A percentile compares a stretch with the other conserved stretches of the same genome.
phyloP scores from a whole-genome alignment of 805 yeast genomes.

The Pichia manshurica region DNA sequence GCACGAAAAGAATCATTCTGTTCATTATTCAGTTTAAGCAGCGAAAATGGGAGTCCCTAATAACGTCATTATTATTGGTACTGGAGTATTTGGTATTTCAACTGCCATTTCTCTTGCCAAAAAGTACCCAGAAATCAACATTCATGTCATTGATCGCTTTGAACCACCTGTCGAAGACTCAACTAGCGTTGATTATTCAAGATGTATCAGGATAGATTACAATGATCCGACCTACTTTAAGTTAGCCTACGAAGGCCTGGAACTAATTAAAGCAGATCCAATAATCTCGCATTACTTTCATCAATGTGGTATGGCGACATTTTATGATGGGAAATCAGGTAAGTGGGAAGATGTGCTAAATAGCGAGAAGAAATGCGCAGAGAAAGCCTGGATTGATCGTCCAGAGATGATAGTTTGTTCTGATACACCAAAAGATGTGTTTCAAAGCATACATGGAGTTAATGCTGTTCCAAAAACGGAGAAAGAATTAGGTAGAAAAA shows the following conservation, averaged over 20 bases:
- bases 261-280: slow-evolving; percentile 19
- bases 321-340: slow-evolving; percentile 22
- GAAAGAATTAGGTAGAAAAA: neutral
- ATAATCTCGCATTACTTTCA: slow-evolving; percentile 21
- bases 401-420: slow-evolving; percentile 10
- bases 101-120: slow-evolving; percentile 31
- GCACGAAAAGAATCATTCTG: no score
- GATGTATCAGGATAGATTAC: slow-evolving; percentile 24
- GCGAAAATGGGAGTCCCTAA: neutral
- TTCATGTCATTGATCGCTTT: slow-evolving; percentile 20
- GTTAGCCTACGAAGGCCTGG: slow-evolving; percentile 20
- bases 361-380: slow-evolving; percentile 17
- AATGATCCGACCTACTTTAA: slow-evolving; percentile 18
- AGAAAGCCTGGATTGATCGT: slow-evolving; percentile 11
- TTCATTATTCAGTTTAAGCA: no score
- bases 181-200: slow-evolving; percentile 24
- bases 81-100: slow-evolving; percentile 48
- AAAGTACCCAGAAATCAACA: slow-evolving; percentile 16
- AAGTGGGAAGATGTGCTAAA: slow-evolving; percentile 21
- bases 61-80: slow-evolving; percentile 37
- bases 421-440: slow-evolving; percentile 10
- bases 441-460: slow-evolving; percentile 12
- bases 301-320: slow-evolving; percentile 22
- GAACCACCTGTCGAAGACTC: slow-evolving; percentile 26
- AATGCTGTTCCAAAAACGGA: neutral